phyloP scores from a whole-genome alignment of 805 yeast species.

The Saitoella complicata region DNA sequence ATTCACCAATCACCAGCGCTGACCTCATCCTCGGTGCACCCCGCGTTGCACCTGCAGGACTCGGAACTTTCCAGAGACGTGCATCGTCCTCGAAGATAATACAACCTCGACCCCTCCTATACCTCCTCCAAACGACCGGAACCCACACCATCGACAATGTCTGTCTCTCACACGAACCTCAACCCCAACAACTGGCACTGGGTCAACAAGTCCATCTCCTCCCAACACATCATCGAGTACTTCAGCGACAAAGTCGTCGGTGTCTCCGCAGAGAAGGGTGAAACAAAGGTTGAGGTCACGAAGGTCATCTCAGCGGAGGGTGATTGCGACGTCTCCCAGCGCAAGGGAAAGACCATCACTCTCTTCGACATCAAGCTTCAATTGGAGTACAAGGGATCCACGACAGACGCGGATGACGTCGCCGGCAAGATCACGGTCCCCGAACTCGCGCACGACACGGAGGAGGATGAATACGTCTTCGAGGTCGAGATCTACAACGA shows the following conservation, averaged over 20 bases:
- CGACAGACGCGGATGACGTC: slow-evolving; percentile 25
- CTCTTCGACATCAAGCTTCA: slow-evolving; percentile 66
- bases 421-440: slow-evolving; percentile 72
- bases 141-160: not conserved
- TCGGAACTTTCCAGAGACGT: no score
- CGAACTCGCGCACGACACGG: slow-evolving; percentile 87
- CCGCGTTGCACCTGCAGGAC: no score
- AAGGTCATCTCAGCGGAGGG: slow-evolving; percentile 27
- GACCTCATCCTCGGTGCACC: no score
- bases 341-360: slow-evolving; percentile 91
- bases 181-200: slow-evolving; percentile 3
- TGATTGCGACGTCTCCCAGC: slow-evolving; percentile 91
- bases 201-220: no score
- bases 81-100: no score
- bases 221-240: not conserved
- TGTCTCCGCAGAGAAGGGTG: not conserved
- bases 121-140: no score
- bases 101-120: no score
- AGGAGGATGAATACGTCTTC: slow-evolving; percentile 71
- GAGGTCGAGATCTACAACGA: slow-evolving; percentile 51
- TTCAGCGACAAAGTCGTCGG: not conserved
- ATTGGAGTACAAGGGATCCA: slow-evolving; percentile 37
- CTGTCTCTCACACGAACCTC: not conserved
- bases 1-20: no score
- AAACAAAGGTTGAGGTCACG: not conserved